These are phyloP conservation scores for Coprinopsis sp. DNA, from an alignment of 768 basidiomycete species.

Conservation along the genomic window DNA sequence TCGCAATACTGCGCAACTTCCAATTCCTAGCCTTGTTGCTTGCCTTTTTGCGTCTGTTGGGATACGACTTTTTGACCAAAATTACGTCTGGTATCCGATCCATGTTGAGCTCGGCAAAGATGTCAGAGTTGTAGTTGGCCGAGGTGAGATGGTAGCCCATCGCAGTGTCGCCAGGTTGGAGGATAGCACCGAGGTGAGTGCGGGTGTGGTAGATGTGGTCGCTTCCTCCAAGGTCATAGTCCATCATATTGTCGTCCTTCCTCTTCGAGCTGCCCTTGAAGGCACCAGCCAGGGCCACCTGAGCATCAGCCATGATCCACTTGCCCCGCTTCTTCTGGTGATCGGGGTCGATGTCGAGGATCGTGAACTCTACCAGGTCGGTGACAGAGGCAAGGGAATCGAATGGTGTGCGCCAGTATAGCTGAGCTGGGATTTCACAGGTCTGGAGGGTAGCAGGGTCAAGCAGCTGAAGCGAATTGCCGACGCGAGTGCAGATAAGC, in stretches of 20 bases:
- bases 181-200: constrained; percentile 85
- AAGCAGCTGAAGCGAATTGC: constrained; percentile 85
- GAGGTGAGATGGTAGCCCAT: constrained; percentile 88
- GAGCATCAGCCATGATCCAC: constrained; percentile 74
- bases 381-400: constrained; percentile 74
- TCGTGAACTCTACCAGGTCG: constrained; percentile 91
- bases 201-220: constrained; percentile 92
- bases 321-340: constrained; percentile 57
- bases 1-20: constrained; percentile 89
- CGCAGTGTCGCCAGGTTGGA: constrained; percentile 93
- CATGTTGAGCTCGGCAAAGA: constrained; percentile 62
- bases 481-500: constrained; percentile 84
- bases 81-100: constrained; percentile 85
- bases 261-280: constrained; percentile 51
- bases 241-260: constrained; percentile 53
- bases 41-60: constrained; percentile 85
- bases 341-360: constrained; percentile 90
- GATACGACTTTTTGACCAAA: constrained; percentile 93
- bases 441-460: constrained; percentile 84
- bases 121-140: constrained; percentile 90
- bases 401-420: constrained; percentile 94
- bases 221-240: constrained; percentile 53
- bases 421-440: constrained; percentile 69
- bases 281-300: constrained; percentile 81
- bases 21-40: constrained; percentile 68